Conservation (phyloP, 176 grass and related monocot genomes). For the Thalia dealbata region DNA sequence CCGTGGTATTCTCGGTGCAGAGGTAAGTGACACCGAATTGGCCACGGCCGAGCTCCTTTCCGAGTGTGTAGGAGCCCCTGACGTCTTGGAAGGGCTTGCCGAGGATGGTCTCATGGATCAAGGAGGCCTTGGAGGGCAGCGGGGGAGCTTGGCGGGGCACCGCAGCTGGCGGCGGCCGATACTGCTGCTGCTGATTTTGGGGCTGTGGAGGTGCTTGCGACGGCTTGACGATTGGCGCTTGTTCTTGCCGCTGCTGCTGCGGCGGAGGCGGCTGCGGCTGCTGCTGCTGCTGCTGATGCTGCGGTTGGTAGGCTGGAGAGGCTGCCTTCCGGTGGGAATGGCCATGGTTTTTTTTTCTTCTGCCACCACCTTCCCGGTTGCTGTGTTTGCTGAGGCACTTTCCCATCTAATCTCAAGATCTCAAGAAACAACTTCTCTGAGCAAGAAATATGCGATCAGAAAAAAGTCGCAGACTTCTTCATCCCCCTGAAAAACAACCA, state of each 20-base stretch:
- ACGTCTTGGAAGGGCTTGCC: conserved; percentile 63
- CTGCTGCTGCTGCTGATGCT: neutral
- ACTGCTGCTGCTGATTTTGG: neutral
- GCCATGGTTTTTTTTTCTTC: neutral
- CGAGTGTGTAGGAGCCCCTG: conserved; percentile 51
- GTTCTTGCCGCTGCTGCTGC: neutral
- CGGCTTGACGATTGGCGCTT: neutral
- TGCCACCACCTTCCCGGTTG: neutral
- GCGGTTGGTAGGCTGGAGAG: neutral
- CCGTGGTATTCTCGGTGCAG: conserved; percentile 66
- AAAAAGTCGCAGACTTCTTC: neutral
- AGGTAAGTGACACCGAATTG: conserved; percentile 97
- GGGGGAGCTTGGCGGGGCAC: conserved; percentile 34
- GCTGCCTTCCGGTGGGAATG: neutral
- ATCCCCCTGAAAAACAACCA: neutral
- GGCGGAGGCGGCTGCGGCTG: neutral
- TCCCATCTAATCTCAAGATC: conserved; percentile 10
- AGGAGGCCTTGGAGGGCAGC: conserved; percentile 24
- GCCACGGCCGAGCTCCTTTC: conserved; percentile 89
- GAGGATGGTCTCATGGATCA: conserved; percentile 56
- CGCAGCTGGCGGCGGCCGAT: neutral
- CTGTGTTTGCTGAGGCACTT: conserved; percentile 10
- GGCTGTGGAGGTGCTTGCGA: neutral
- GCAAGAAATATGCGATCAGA: neutral
- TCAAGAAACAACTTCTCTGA: neutral